Base-by-base conservation (phyloP, 2,329 filamentous ascomycete species). In the Alternaria novae-zelandiae region DNA sequence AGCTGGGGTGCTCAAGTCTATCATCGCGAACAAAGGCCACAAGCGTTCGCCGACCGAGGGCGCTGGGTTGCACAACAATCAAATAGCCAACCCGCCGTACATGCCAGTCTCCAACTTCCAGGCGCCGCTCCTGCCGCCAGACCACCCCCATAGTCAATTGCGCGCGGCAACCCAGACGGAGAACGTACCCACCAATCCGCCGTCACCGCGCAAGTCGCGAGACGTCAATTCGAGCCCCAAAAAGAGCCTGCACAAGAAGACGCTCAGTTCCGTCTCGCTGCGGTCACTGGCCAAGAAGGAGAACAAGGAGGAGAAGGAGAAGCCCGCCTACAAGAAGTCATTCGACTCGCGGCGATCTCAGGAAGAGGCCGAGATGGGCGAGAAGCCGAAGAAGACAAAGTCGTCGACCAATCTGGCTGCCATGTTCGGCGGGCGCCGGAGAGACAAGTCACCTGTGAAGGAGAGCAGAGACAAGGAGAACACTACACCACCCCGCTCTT, bases 321-420 rank as follows among this genome's bases (percentile, higher is more conserved):
- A 72, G 62, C 71, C 54, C 60, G 79, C 59, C 72, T 80, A 70
- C 61, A 76, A 72, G 60, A 70, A 70, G 53, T 67, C 70, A 12
- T 68, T 72, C 41, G 78, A 81, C n/a, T 75, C 63, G n/a, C 67
- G 70, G 47, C 69, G 65, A 21, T 49, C 68, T 13, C 73, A 67
- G n/a, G 68, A 73, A 3, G 74, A 80, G 21, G 79, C 60, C 59
- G 74, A 61, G 57, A 68, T 57, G 28, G 59, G 63, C 25, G 68
- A 75, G 71, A 86, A 82, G 60, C 83, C 84, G 5, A 89, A 88
- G 79, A 96, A 95, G 83, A 87, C 87, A 41, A 97, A 95, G 79
- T 97, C 94, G 0, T 87, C 91, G 4, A 91, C 91, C 30, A 96
- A 94, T 76, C 85, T 98, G n/a, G 88, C 89, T 1, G 89, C 86